Evolutionary conservation across 2,329 filamentous ascomycete genomes (phyloP).

Genomic region (Alternaria sp.): DNA sequence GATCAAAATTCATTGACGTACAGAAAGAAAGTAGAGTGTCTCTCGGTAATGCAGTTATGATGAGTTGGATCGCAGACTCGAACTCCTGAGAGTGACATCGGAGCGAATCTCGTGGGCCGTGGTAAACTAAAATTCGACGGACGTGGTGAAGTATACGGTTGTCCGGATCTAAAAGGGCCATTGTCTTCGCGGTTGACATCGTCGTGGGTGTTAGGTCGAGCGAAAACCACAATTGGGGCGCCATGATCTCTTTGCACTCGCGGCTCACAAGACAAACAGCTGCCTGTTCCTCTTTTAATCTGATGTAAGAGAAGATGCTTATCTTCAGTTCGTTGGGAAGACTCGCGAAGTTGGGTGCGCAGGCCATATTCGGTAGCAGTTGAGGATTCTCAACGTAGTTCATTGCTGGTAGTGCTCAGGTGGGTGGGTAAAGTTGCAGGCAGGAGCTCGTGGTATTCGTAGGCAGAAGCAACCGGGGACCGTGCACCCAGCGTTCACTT

Average conservation of each 20-base stretch:
- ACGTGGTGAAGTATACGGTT: neutral
- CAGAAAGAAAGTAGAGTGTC: neutral
- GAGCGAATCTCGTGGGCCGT: neutral
- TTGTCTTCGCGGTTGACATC: neutral
- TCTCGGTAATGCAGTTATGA: neutral
- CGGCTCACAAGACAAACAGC: neutral
- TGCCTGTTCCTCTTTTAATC: neutral
- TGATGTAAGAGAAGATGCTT: neutral
- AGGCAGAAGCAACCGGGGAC: neutral
- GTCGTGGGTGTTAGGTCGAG: neutral
- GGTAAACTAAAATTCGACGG: neutral
- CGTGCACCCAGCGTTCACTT: neutral
- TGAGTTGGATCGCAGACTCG: neutral
- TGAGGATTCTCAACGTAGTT: neutral
- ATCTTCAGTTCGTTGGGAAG: neutral
- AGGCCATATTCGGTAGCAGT: neutral
- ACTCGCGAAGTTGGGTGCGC: neutral
- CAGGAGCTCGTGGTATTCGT: neutral
- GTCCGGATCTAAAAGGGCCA: neutral
- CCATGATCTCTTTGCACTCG: neutral
- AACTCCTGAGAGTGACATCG: neutral
- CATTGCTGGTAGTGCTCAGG: neutral
- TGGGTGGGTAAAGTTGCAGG: neutral
- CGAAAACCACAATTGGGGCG: neutral
- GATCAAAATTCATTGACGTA: neutral